Conservation (phyloP, 495 filamentous ascomycete genomes). For the Aspergillus bertholletiae region DNA sequence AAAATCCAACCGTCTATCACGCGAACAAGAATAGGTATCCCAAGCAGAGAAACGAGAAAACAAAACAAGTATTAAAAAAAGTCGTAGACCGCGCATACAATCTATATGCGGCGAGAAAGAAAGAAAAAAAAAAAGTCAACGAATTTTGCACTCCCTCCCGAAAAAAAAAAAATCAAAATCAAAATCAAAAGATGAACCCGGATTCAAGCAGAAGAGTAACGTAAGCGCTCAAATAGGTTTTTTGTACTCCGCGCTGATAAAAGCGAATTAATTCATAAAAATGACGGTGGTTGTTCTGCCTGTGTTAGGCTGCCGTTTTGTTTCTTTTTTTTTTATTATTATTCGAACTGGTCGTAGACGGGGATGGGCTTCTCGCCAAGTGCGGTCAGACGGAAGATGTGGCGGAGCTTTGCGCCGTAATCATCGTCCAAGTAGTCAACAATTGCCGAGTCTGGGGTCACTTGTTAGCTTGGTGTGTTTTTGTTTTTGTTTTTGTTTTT, state of each 20-base stretch:
- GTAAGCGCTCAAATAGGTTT: neutral
- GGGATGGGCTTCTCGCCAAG: slow-evolving; percentile 51
- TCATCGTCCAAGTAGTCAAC: slow-evolving; percentile 52
- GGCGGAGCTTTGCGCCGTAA: slow-evolving; percentile 40
- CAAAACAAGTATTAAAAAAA: no score
- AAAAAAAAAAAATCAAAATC: slow-evolving; percentile 5
- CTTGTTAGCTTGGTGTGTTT: neutral
- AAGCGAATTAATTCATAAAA: no score
- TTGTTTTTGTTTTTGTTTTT: neutral
- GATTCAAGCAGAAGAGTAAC: neutral
- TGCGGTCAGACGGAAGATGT: slow-evolving; percentile 52
- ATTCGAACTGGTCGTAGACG: slow-evolving; percentile 43
- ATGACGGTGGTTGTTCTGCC: no score
- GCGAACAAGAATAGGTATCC: neutral
- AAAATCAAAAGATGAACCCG: neutral
- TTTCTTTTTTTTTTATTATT: neutral
- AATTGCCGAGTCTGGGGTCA: slow-evolving; percentile 49
- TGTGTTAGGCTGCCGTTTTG: no score
- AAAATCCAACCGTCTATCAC: slow-evolving; percentile 22
- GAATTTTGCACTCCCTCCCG: neutral
- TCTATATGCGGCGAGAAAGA: neutral
- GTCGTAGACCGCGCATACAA: neutral
- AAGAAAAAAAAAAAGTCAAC: neutral
- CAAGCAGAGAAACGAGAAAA: neutral
- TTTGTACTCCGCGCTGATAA: neutral